These are phyloP conservation scores for Hypoxylon sp. DNA, from an alignment of 2,329 filamentous ascomycete species.

Conservation along the genomic window DNA sequence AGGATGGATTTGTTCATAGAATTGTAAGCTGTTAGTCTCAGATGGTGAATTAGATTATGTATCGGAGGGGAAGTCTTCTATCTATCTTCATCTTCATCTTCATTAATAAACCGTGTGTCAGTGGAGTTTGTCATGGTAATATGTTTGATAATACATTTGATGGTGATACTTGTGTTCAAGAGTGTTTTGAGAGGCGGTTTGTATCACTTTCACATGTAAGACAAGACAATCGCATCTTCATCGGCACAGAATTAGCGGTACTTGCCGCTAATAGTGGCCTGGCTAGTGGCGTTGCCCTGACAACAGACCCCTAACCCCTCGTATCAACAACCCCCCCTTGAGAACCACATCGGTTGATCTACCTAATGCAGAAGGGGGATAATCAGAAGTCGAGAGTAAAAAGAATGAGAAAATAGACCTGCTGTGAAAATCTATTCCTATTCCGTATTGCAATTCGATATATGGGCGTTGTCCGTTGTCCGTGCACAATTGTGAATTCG, in stretches of 20 bases:
- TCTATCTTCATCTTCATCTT: too few relatives aligned
- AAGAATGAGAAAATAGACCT: slow-evolving; percentile 2
- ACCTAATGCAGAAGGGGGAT: not conserved
- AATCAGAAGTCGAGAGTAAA: slow-evolving; percentile 3
- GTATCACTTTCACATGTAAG: slow-evolving; percentile 12
- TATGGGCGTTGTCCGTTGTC: slow-evolving; percentile 6
- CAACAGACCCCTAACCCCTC: slow-evolving; percentile 32
- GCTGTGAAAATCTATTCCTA: not conserved
- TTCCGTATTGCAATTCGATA: not conserved
- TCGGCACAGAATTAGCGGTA: slow-evolving; percentile 13
- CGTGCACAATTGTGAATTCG: slow-evolving; percentile 6
- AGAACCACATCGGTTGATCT: slow-evolving; percentile 1
- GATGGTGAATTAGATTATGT: slow-evolving; percentile 2
- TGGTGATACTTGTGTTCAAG: slow-evolving; percentile 18
- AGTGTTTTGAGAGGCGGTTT: slow-evolving; percentile 21
- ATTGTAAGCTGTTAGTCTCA: slow-evolving; percentile 1
- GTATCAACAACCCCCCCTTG: slow-evolving; percentile 22
- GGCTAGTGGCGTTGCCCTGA: slow-evolving; percentile 25
- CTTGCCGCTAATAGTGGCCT: slow-evolving; percentile 26
- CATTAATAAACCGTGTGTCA: slow-evolving; percentile 6
- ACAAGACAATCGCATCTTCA: not conserved
- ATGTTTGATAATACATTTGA: too few relatives aligned
- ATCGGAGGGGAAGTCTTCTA: not conserved
- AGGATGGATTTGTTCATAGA: not conserved
- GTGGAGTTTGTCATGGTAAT: slow-evolving; percentile 15